These are phyloP conservation scores for Vitellaria paradoxa DNA, from an alignment of 179 eudicot genomes.

Conservation along the genomic window DNA sequence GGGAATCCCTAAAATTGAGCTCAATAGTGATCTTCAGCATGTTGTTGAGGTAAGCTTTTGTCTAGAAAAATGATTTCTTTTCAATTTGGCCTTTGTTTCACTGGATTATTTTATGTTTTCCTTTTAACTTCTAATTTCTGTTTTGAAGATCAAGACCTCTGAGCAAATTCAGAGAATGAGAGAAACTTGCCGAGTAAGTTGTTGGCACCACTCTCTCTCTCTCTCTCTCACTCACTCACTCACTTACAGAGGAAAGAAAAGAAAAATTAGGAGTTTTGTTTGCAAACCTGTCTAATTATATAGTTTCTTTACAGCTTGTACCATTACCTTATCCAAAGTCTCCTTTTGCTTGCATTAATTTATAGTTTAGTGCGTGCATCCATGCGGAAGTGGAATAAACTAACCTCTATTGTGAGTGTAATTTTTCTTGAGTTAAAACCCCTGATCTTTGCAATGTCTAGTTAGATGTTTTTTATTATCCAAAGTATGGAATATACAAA, in stretches of 20 bases:
- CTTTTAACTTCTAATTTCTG: constrained; percentile 18
- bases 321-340: not conserved
- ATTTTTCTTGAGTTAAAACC: not conserved
- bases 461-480: too few relatives aligned
- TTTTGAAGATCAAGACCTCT: constrained; percentile 79
- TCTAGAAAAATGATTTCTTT: not conserved
- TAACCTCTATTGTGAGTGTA: not conserved
- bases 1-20: constrained; percentile 95
- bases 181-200: constrained; percentile 78
- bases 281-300: constrained; percentile 1
- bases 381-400: not conserved
- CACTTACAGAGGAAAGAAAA: not conserved
- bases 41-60: constrained; percentile 67
- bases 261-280: not conserved
- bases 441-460: not conserved
- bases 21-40: constrained; percentile 79
- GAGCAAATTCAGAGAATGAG: constrained; percentile 85
- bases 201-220: constrained; percentile 7
- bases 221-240: too few relatives aligned
- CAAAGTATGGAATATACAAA: too few relatives aligned
- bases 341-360: not conserved
- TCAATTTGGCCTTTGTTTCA: not conserved
- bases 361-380: not conserved
- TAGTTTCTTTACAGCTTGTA: not conserved
- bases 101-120: not conserved